phyloP scores from a whole-genome alignment of 2,329 filamentous ascomycete genomes.

The Epichloe typhina region DNA sequence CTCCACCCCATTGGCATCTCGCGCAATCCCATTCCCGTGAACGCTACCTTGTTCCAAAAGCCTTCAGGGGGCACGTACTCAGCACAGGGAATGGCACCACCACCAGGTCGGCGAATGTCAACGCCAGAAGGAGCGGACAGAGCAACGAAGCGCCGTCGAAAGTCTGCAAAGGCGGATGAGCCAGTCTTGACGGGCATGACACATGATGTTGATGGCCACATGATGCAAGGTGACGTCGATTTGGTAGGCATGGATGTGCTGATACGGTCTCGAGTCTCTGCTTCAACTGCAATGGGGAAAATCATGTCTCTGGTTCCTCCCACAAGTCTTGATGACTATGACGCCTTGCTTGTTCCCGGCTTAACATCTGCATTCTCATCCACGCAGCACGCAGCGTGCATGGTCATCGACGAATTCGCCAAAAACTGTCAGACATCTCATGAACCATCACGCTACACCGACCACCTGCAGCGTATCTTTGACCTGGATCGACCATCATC shows the following conservation, averaged over 20 bases:
- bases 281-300: constrained; percentile 74
- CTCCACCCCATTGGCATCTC: constrained; percentile 87
- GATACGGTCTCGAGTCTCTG: constrained; percentile 77
- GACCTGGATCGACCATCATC: constrained; percentile 68
- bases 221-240: constrained; percentile 95
- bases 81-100: constrained; percentile 30
- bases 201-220: constrained; percentile 94
- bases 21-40: constrained; percentile 85
- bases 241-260: constrained; percentile 81
- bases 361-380: constrained; percentile 67
- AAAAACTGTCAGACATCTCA: constrained; percentile 38
- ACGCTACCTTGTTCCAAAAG: constrained; percentile 76
- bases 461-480: constrained; percentile 58
- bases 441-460: constrained; percentile 37
- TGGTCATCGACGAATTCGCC: constrained; percentile 82
- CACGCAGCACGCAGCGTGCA: constrained; percentile 70
- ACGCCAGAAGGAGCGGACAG: constrained; percentile 45
- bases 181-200: constrained; percentile 47
- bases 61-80: constrained; percentile 84
- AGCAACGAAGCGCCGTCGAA: constrained; percentile 63
- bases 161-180: constrained; percentile 72
- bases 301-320: constrained; percentile 68
- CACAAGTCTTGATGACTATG: constrained; percentile 48
- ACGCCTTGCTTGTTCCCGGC: constrained; percentile 48
- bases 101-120: constrained; percentile 32